These are phyloP conservation scores for Rutstroemia sp. DNA, from an alignment of 2,329 filamentous ascomycete genomes.

Conservation along the genomic window DNA sequence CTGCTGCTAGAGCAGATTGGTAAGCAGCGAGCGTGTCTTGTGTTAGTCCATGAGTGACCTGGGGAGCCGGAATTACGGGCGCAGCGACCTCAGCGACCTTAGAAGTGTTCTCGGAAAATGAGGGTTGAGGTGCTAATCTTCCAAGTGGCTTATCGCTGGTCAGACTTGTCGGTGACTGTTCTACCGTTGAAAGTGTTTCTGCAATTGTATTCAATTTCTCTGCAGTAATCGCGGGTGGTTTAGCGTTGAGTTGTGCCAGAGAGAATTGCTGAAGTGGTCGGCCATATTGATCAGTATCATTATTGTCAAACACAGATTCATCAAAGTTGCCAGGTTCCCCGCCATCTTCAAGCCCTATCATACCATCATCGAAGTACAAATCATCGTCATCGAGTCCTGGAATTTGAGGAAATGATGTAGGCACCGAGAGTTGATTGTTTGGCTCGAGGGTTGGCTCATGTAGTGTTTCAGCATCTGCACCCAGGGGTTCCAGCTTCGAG, in stretches of 20 bases:
- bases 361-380: conserved; percentile 63
- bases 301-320: conserved; percentile 65
- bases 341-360: conserved; percentile 43
- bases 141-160: not conserved
- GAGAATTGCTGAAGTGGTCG: conserved; percentile 43
- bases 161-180: not conserved
- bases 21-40: conserved; percentile 61
- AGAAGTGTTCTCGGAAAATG: conserved; percentile 11
- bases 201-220: not conserved
- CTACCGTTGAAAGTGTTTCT: not conserved
- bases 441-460: not conserved
- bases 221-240: conserved; percentile 15
- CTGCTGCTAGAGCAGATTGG: conserved; percentile 76
- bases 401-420: conserved; percentile 11
- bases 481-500: conserved; percentile 15
- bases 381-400: conserved; percentile 21
- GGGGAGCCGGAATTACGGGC: not conserved
- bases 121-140: conserved; percentile 22
- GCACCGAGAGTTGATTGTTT: not conserved
- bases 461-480: conserved; percentile 14
- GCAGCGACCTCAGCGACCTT: not conserved
- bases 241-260: conserved; percentile 18
- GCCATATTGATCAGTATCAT: conserved; percentile 56
- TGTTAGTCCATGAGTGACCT: conserved; percentile 34
- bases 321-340: conserved; percentile 54